Evolutionary conservation across 2,329 filamentous ascomycete species (phyloP), one percentile per base, ranked within the genome.

Genomic region (Corynespora cassiicola): DNA sequence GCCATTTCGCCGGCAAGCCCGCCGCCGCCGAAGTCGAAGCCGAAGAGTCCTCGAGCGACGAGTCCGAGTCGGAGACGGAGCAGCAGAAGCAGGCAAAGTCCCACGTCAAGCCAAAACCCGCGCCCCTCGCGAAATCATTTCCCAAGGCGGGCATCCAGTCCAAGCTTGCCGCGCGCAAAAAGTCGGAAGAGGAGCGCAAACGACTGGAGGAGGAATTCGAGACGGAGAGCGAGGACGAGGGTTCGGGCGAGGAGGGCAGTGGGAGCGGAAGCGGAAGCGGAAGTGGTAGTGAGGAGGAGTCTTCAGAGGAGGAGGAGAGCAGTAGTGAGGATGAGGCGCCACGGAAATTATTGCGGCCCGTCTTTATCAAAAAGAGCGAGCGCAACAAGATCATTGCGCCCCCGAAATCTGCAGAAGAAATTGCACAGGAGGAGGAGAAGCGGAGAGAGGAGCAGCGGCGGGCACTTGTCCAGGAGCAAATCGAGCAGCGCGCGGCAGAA

Each of bases 1-100:
- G 94, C 40, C 87, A 96, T 60, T 85, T 90, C 42, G 86, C 92
- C 11, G 92, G 94, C 52, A 97, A 96, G 69, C 76, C 85, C 11
- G 79, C 74, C 6, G 78, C 75, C 44, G 49, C 47, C 5, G 58
- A 62, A 40, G 45, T 47, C 15, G 76, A 75, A 45, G n/a, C n/a
- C n/a, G 66, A 66, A 21, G 46, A 39, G 12, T 71, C 69, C 5
- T 59, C 50, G 36, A 70, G 68, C 16, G 68, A 70, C 10, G 76
- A 80, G 27, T 74, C 78, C 6, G 75, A 75, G 14, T 75, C 77
- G 2, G 77, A 78, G 16, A 73, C 74, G 7, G 74, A 79, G 31
- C 65, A 72, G 32, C 81, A 87, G 42, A 78, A 85, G 36, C 56
- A 64, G 38, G 50, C 52, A n/a, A 63, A 58, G 42, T 49, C 57